A percentile compares a stretch with the other conserved stretches of the same genome.
Evolutionary conservation across 2,329 filamentous ascomycete genomes (phyloP).

Genomic region (Gnomoniopsis smithogilvyi): DNA sequence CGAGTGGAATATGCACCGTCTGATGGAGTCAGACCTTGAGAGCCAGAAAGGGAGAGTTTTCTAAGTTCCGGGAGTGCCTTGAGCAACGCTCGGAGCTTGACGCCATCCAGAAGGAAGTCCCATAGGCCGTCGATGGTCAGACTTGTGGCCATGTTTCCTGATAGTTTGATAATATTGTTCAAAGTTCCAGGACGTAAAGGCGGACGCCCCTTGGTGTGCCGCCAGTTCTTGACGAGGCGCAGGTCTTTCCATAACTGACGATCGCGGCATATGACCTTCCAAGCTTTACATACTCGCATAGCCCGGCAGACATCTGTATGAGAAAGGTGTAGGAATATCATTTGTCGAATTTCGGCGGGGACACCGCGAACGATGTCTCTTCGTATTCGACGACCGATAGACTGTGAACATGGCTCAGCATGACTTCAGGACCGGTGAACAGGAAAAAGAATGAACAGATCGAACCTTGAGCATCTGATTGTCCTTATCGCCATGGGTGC

Average conservation of each 20-base stretch:
- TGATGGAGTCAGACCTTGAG: background rate
- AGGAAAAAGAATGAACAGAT: background rate
- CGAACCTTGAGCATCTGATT: constrained; percentile 9
- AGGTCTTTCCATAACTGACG: constrained; percentile 9
- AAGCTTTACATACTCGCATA: constrained; percentile 13
- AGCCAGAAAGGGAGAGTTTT: background rate
- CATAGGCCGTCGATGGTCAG: background rate
- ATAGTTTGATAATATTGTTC: constrained; percentile 1
- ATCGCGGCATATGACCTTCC: constrained; percentile 8
- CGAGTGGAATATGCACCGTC: no score
- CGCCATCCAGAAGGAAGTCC: constrained; percentile 1
- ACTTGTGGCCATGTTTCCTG: background rate
- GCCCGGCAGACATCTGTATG: constrained; percentile 6
- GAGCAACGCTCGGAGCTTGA: background rate
- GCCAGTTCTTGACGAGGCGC: background rate
- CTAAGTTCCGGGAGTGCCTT: background rate
- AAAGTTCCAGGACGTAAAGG: background rate
- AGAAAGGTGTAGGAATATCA: constrained; percentile 1
- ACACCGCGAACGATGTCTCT: constrained; percentile 5
- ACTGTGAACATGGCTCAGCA: constrained; percentile 1
- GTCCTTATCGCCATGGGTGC: background rate
- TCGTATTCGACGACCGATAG: background rate
- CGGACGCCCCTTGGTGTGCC: background rate
- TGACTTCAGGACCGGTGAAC: background rate
- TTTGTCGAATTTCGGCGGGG: background rate